phyloP scores from a whole-genome alignment of 1,284 basidiomycete species.

The Blastosporella zonata region DNA sequence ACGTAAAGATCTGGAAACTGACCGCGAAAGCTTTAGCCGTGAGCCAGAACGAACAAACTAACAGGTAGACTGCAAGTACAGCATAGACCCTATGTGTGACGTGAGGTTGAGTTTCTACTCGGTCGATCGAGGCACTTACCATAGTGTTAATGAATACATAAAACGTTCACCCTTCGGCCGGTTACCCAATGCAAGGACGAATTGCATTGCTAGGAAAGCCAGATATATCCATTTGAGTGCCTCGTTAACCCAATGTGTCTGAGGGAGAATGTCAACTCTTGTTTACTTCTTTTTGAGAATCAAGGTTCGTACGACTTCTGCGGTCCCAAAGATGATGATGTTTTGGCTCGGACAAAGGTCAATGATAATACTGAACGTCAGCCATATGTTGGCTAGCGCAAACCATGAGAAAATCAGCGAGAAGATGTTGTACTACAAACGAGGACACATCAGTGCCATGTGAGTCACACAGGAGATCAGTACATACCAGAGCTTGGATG shows the following conservation, averaged over 20 bases:
- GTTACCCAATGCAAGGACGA: slow-evolving; percentile 94
- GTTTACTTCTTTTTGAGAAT: background rate
- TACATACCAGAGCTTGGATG: slow-evolving; percentile 80
- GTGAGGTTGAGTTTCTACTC: slow-evolving; percentile 22
- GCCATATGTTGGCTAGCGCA: slow-evolving; percentile 89
- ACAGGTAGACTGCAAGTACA: slow-evolving; percentile 74
- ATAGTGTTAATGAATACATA: slow-evolving; percentile 81
- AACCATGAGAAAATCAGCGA: slow-evolving; percentile 89
- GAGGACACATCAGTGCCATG: background rate
- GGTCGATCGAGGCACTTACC: slow-evolving; percentile 34
- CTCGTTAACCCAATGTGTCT: slow-evolving; percentile 92
- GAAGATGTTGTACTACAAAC: slow-evolving; percentile 68
- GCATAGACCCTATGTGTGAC: slow-evolving; percentile 65
- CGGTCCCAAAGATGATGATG: slow-evolving; percentile 72
- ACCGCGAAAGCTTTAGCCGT: slow-evolving; percentile 78
- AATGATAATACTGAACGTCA: slow-evolving; percentile 96
- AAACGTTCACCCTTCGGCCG: slow-evolving; percentile 91
- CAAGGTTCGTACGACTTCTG: slow-evolving; percentile 47
- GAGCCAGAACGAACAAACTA: slow-evolving; percentile 83
- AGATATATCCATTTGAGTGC: slow-evolving; percentile 88
- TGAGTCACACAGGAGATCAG: background rate
- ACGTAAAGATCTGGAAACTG: slow-evolving; percentile 21
- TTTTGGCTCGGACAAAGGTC: slow-evolving; percentile 71
- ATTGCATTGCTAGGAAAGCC: slow-evolving; percentile 81
- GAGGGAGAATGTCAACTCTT: slow-evolving; percentile 6